Conservation (phyloP, 2,329 filamentous ascomycete genomes). For the Talaromyces pinophilus region DNA sequence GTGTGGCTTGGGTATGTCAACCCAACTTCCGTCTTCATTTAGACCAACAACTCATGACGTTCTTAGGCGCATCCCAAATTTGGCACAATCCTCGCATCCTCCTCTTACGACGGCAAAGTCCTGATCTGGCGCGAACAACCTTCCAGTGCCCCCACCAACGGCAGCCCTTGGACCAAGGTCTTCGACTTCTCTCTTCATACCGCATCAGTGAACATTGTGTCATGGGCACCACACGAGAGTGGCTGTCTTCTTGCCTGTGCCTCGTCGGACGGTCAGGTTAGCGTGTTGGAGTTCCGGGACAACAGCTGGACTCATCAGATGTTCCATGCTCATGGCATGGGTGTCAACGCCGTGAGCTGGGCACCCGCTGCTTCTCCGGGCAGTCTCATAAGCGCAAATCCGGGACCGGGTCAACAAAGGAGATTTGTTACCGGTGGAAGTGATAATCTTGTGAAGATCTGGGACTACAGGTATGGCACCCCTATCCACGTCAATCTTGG, state of each 20-base stretch:
- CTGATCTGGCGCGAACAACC: slow-evolving; percentile 94
- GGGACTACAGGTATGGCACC: slow-evolving; percentile 67
- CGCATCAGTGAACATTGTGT: slow-evolving; percentile 92
- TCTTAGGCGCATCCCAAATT: slow-evolving; percentile 88
- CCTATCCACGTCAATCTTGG: too few relatives aligned
- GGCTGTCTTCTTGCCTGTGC: slow-evolving; percentile 94
- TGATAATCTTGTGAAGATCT: slow-evolving; percentile 92
- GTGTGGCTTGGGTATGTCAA: slow-evolving; percentile 75
- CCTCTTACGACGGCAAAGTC: slow-evolving; percentile 96
- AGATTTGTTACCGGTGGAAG: slow-evolving; percentile 93
- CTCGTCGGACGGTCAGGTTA: slow-evolving; percentile 89
- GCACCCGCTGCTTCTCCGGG: slow-evolving; percentile 82
- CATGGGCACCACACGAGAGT: slow-evolving; percentile 95
- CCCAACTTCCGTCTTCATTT: background rate
- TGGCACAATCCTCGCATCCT: slow-evolving; percentile 94
- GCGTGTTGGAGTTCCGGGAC: slow-evolving; percentile 94
- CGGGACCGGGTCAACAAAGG: slow-evolving; percentile 64
- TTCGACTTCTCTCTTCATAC: slow-evolving; percentile 94
- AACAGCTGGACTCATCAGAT: slow-evolving; percentile 87
- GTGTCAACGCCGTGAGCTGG: slow-evolving; percentile 96
- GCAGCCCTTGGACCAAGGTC: slow-evolving; percentile 74
- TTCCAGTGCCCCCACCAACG: slow-evolving; percentile 39
- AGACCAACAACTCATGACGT: background rate
- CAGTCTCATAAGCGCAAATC: slow-evolving; percentile 74
- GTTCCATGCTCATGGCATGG: slow-evolving; percentile 88